These are phyloP conservation scores for Syncephalis plumigaleata DNA, from an alignment of 371 early-diverging fungal genomes.

Conservation along the genomic window DNA sequence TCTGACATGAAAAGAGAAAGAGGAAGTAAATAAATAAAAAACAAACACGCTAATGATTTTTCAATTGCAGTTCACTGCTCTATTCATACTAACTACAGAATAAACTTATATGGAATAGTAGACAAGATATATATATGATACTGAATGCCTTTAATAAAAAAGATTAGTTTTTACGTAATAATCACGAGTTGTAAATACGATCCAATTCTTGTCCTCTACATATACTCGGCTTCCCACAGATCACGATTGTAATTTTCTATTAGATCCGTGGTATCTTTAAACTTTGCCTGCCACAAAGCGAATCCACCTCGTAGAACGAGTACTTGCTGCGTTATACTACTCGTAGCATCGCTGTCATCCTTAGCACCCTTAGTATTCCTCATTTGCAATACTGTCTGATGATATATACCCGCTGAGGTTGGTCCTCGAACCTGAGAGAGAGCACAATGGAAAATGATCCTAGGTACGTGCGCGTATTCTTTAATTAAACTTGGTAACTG, in stretches of 20 bases:
- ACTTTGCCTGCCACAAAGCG: constrained; percentile 39
- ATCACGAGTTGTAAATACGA: no score
- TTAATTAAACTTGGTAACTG: constrained; percentile 21
- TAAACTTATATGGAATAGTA: no score
- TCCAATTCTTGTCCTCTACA: no score
- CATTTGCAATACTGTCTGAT: constrained; percentile 19
- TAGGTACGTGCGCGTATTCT: constrained; percentile 34
- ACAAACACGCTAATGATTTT: no score
- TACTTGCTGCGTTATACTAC: constrained; percentile 18
- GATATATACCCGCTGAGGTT: constrained; percentile 59
- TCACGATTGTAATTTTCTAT: constrained; percentile 35
- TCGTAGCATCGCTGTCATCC: background rate
- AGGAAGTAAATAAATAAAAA: no score
- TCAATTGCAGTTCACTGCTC: no score
- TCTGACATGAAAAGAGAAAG: no score
- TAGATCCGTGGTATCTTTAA: constrained; percentile 28
- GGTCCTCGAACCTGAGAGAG: constrained; percentile 74
- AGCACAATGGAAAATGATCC: constrained; percentile 69
- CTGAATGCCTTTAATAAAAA: no score
- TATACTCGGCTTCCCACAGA: no score
- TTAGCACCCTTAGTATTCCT: constrained; percentile 13
- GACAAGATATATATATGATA: no score
- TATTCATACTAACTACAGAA: no score
- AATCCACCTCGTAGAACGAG: constrained; percentile 54
- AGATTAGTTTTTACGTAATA: no score